Evolutionary conservation across 345 rosid genomes (phyloP), one percentile per base, ranked within the genome.

Genomic region (Microcos paniculata): DNA sequence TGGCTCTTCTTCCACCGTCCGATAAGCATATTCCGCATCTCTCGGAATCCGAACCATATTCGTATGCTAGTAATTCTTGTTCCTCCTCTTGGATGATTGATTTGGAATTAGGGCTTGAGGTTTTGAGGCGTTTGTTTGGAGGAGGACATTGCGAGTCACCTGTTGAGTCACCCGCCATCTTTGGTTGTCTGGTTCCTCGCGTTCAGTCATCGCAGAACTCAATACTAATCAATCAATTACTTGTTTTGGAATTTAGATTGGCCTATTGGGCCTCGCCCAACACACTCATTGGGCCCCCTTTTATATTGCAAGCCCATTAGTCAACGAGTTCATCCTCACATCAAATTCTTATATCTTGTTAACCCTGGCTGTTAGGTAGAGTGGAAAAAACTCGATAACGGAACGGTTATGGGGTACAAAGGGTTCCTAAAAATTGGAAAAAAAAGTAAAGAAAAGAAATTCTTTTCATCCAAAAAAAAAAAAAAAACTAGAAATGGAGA

Each of bases 11-110:
- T 35, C 88, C 85, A 19, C 79, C 78, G n/a, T 83, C 87, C 38
- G 80, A 70, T 30, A 88, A 78, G 78, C 93, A 89, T 57, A 89
- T 86, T 51, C 91, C 90, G 79, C 91, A 89, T 51, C 62, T 40
- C 10, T 13, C 56, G n/a, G 53, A 26, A 48, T 18, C 31, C 30
- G 72, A 68, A 68, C 30, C 72, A 68, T 68, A 57, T 2, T 45
- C 73, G 31, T 77, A 72, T 73, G 24, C 33, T 23, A 62, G n/a
- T n/a, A n/a, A 40, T 77, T 28, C 11, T 51, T 2, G 51, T 31
- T 59, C 21, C 12, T 24, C 40, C 48, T 48, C 49, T 21, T 70
- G 42, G 40, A 23, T 48, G 5, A 70, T 40, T 59, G 70, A 21
- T 48, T 77, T 26, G 33, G 45, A 28, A 24, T 71, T 23, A 1